These are phyloP conservation scores for Vitis hybrid DNA, from an alignment of 177 flowering plant species.

Conservation along the genomic window DNA sequence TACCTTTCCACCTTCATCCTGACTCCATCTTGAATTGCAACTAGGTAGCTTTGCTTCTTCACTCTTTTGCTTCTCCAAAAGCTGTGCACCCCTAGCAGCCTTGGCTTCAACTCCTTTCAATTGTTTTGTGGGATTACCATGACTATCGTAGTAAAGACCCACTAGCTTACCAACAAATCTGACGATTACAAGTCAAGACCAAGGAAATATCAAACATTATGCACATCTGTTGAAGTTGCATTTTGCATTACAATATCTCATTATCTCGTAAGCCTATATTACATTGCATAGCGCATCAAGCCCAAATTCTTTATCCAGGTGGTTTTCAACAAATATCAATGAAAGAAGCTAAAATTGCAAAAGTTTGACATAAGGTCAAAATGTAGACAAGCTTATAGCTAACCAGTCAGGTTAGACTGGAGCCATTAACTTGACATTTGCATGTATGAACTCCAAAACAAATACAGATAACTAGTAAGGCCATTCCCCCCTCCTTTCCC, in stretches of 20 bases:
- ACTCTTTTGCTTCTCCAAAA: slow-evolving; percentile 78
- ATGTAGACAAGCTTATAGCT: too few relatives aligned
- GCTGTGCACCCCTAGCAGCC: slow-evolving; percentile 88
- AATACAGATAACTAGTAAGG: too few relatives aligned
- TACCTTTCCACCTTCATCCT: slow-evolving; percentile 91
- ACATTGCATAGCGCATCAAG: too few relatives aligned
- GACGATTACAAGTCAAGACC: slow-evolving; percentile 5
- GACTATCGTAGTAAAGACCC: slow-evolving; percentile 79
- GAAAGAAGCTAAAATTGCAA: too few relatives aligned
- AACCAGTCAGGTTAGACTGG: too few relatives aligned
- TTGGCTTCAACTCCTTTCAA: slow-evolving; percentile 91
- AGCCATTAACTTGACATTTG: too few relatives aligned
- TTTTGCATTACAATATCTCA: neutral
- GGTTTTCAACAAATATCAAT: too few relatives aligned
- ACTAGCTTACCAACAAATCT: slow-evolving; percentile 77
- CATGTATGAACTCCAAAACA: too few relatives aligned
- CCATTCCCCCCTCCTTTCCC: too few relatives aligned
- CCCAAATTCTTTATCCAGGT: too few relatives aligned
- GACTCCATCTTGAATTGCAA: slow-evolving; percentile 96
- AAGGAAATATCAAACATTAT: neutral
- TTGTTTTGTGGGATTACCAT: slow-evolving; percentile 76
- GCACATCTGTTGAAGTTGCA: neutral
- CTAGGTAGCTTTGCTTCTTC: slow-evolving; percentile 76
- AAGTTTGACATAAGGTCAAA: too few relatives aligned
- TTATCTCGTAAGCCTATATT: too few relatives aligned